A percentile compares a stretch with the other conserved stretches of the same genome.
Conservation (phyloP, 2,329 filamentous ascomycete genomes). For the Colletotrichum sp. region DNA sequence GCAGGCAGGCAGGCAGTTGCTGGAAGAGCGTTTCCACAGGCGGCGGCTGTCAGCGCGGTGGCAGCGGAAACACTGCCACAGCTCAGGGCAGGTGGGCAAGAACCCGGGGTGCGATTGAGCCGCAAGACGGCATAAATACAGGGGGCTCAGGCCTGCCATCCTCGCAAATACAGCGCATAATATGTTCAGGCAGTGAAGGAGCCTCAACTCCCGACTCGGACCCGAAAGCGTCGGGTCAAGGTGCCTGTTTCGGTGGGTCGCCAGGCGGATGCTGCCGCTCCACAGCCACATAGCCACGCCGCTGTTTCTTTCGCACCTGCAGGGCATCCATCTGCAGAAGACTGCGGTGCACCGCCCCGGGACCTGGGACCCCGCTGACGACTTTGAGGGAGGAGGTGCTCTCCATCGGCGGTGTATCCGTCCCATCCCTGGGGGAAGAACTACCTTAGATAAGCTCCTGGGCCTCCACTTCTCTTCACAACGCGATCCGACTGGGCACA, state of each 20-base stretch:
- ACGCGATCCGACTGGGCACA: neutral
- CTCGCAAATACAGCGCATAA: neutral
- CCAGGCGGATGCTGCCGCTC: conserved; percentile 8
- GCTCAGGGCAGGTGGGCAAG: neutral
- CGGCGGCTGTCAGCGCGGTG: neutral
- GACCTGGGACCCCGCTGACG: neutral
- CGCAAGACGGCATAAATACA: neutral
- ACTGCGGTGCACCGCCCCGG: neutral
- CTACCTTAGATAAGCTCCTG: neutral
- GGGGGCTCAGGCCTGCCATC: neutral
- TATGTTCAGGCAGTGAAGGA: neutral
- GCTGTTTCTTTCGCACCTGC: neutral
- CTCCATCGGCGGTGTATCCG: neutral
- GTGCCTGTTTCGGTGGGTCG: neutral
- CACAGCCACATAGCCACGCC: conserved; percentile 2
- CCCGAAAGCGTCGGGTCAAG: neutral
- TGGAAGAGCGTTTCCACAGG: neutral
- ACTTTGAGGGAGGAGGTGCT: neutral
- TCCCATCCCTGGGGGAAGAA: neutral
- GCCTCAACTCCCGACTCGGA: neutral
- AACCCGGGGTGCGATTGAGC: neutral
- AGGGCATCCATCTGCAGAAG: neutral
- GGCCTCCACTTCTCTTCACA: neutral
- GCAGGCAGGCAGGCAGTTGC: neutral
- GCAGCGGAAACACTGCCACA: neutral